Evolutionary conservation across 2,329 filamentous ascomycete genomes (phyloP).

Genomic region (Ophiostoma perfectum): DNA sequence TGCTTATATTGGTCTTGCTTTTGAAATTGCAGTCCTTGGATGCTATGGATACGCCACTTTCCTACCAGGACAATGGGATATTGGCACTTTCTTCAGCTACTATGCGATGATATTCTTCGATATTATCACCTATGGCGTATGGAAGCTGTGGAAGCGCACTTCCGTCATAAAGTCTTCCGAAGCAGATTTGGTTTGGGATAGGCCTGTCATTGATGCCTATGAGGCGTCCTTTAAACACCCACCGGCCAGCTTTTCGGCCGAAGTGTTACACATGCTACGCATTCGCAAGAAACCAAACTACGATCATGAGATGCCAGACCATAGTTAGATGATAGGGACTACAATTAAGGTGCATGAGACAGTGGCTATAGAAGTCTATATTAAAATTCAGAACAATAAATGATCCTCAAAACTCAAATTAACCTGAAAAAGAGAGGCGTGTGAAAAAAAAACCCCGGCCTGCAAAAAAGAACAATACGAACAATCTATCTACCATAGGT

Average conservation of each 20-base stretch:
- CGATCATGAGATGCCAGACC: not conserved
- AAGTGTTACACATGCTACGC: not conserved
- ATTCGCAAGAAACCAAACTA: constrained; percentile 1
- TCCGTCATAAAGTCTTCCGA: constrained; percentile 31
- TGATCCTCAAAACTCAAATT: too few relatives aligned
- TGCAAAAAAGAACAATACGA: too few relatives aligned
- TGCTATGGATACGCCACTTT: constrained; percentile 53
- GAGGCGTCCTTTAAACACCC: constrained; percentile 17
- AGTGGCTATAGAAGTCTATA: too few relatives aligned
- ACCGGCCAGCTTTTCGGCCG: not conserved
- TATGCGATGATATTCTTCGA: constrained; percentile 54
- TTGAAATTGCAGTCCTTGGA: constrained; percentile 23
- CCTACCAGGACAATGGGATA: constrained; percentile 38
- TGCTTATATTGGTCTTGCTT: constrained; percentile 32
- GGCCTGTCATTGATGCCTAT: constrained; percentile 37
- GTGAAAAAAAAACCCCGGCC: too few relatives aligned
- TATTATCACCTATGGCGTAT: constrained; percentile 50
- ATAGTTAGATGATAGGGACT: not conserved
- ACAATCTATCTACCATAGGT: not conserved
- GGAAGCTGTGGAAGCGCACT: constrained; percentile 60
- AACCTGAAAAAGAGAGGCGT: too few relatives aligned
- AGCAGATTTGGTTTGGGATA: constrained; percentile 30
- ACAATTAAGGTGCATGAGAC: too few relatives aligned
- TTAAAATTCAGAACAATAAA: too few relatives aligned
- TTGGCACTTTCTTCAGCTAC: constrained; percentile 46